These are phyloP conservation scores for Raffaelea albimanens DNA, from an alignment of 2,329 filamentous ascomycete genomes.

Conservation along the genomic window DNA sequence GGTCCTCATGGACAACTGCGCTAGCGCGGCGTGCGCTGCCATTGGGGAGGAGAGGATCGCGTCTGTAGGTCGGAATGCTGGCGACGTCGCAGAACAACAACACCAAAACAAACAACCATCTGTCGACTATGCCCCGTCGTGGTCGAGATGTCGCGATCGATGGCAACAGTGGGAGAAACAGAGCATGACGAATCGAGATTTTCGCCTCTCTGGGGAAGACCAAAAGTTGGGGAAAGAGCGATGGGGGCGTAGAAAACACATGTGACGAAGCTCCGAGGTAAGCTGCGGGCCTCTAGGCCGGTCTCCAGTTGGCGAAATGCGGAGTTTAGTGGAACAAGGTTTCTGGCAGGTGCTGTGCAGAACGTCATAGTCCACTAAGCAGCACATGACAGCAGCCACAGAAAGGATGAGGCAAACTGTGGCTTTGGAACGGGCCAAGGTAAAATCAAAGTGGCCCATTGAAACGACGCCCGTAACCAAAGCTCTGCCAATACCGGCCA, in stretches of 20 bases:
- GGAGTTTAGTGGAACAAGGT: not conserved
- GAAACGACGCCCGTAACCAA: not conserved
- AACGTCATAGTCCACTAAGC: not conserved
- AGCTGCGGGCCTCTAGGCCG: not conserved
- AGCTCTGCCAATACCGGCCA: no score
- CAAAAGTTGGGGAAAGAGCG: no score
- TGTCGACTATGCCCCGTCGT: no score
- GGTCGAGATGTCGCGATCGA: no score
- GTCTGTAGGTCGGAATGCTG: not conserved
- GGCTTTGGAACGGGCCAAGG: no score
- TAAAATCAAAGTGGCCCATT: no score
- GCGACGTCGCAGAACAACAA: not conserved
- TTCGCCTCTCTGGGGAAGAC: not conserved
- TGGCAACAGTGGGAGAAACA: no score
- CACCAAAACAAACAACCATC: no score
- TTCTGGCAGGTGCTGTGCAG: not conserved
- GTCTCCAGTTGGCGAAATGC: not conserved
- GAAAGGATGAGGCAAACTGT: no score
- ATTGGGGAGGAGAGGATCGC: not conserved
- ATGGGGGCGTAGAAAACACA: constrained; percentile 4
- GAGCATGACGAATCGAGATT: not conserved
- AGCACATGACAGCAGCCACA: no score
- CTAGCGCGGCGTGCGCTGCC: no score
- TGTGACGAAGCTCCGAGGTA: constrained; percentile 12
- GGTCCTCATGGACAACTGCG: constrained; percentile 36